A percentile compares a stretch with the other conserved stretches of the same genome.
These are phyloP conservation scores for Neohortaea acidophila DNA, from an alignment of 495 filamentous ascomycete species.

Conservation along the genomic window DNA sequence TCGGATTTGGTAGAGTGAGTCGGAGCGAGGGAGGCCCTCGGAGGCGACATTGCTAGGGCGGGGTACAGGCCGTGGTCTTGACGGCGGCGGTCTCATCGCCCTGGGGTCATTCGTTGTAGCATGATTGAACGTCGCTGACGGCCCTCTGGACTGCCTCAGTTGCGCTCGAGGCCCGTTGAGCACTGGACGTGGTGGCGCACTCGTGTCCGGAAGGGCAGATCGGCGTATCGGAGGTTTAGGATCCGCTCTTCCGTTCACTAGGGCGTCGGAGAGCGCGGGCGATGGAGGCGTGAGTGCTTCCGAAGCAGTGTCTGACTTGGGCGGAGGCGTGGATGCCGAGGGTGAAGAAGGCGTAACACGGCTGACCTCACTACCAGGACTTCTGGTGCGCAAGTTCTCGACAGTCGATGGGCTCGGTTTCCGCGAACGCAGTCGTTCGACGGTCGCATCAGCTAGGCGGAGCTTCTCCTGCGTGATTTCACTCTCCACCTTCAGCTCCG, in stretches of 20 bases:
- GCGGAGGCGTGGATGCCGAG: slow-evolving; percentile 39
- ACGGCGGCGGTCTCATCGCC: slow-evolving; percentile 22
- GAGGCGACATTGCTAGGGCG: slow-evolving; percentile 22
- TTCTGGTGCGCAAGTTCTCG: slow-evolving; percentile 26
- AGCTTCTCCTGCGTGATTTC: slow-evolving; percentile 91
- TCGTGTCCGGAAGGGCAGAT: slow-evolving; percentile 26
- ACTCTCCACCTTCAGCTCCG: slow-evolving; percentile 82
- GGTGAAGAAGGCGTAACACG: slow-evolving; percentile 28
- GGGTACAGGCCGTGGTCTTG: slow-evolving; percentile 24
- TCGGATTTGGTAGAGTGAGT: slow-evolving; percentile 82
- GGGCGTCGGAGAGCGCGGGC: slow-evolving; percentile 35
- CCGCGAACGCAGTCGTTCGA: slow-evolving; percentile 37
- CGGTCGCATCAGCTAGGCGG: slow-evolving; percentile 44
- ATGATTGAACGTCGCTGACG: slow-evolving; percentile 34
- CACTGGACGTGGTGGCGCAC: slow-evolving; percentile 35
- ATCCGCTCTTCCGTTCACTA: slow-evolving; percentile 17
- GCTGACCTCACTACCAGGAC: slow-evolving; percentile 32
- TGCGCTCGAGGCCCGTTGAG: slow-evolving; percentile 16
- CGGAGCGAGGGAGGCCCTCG: slow-evolving; percentile 51
- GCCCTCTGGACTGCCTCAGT: slow-evolving; percentile 36
- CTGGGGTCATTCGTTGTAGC: slow-evolving; percentile 25
- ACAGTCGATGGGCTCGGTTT: slow-evolving; percentile 33
- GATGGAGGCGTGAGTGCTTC: slow-evolving; percentile 44
- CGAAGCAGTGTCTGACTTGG: slow-evolving; percentile 54
- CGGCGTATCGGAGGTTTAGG: slow-evolving; percentile 30